phyloP scores from a whole-genome alignment of 495 filamentous ascomycete species.

The Penicillium samsonianum region DNA sequence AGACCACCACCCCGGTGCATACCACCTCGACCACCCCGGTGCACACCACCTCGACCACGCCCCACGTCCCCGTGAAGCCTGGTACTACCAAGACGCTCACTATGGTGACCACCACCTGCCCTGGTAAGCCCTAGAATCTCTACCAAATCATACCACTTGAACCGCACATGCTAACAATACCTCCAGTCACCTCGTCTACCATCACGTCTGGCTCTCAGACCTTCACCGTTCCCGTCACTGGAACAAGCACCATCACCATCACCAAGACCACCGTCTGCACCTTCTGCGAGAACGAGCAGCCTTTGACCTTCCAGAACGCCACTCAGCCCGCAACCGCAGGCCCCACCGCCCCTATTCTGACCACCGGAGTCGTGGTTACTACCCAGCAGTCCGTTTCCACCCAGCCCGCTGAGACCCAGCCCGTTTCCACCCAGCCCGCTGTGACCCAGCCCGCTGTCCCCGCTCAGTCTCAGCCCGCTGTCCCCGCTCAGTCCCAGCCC shows the following conservation, averaged over 20 bases:
- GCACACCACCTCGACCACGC: slow-evolving; percentile 3
- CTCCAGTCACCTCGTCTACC: slow-evolving; percentile 34
- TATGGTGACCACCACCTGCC: slow-evolving; percentile 39
- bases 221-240: slow-evolving; percentile 36
- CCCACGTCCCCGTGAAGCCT: slow-evolving; percentile 22
- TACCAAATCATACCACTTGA: background rate
- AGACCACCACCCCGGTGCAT: no score
- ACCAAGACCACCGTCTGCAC: slow-evolving; percentile 37
- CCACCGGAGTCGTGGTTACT: slow-evolving; percentile 12
- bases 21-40: background rate
- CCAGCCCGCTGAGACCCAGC: background rate
- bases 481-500: background rate
- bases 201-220: slow-evolving; percentile 37
- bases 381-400: slow-evolving; percentile 1
- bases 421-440: slow-evolving; percentile 9
- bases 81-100: slow-evolving; percentile 38
- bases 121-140: slow-evolving; percentile 29
- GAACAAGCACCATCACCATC: slow-evolving; percentile 41
- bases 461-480: no score
- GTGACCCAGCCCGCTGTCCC: no score
- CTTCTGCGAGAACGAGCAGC: slow-evolving; percentile 26
- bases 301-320: slow-evolving; percentile 32
- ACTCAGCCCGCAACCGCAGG: slow-evolving; percentile 18
- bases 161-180: slow-evolving; percentile 17
- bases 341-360: slow-evolving; percentile 1